phyloP scores from a whole-genome alignment of 768 basidiomycete species.

The Kwoniella newhampshirensis region DNA sequence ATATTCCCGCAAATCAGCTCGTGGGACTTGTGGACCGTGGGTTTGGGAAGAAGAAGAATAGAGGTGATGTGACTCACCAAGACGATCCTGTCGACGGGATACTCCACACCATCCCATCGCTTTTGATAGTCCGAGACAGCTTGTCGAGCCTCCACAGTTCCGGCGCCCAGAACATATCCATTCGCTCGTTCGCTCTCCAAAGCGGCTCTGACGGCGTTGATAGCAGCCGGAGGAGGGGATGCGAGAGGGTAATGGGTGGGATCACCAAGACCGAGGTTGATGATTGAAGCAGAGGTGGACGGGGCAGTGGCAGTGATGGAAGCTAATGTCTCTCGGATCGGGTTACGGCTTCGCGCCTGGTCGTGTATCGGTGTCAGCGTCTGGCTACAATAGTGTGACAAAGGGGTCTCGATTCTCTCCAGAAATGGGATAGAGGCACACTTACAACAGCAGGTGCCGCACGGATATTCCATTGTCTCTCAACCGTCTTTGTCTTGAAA shows the following conservation, averaged over 20 bases:
- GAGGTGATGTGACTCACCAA: conserved; percentile 34
- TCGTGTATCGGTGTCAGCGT: neutral
- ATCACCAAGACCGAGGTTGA: conserved; percentile 55
- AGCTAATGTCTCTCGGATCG: conserved; percentile 45
- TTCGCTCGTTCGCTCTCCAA: conserved; percentile 36
- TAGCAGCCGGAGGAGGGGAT: conserved; percentile 41
- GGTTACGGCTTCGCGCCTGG: conserved; percentile 46
- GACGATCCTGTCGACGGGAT: conserved; percentile 39
- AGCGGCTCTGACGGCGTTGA: conserved; percentile 40
- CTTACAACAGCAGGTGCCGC: conserved; percentile 43
- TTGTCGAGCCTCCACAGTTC: conserved; percentile 43
- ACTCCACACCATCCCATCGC: conserved; percentile 46
- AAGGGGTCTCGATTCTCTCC: neutral
- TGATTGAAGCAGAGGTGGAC: conserved; percentile 42
- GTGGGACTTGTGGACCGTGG: too few relatives aligned
- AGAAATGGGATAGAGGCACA: neutral
- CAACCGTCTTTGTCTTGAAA: conserved; percentile 3
- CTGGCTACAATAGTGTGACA: neutral
- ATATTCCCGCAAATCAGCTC: too few relatives aligned
- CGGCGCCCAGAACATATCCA: conserved; percentile 50
- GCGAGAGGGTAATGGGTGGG: conserved; percentile 52
- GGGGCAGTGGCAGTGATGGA: conserved; percentile 37
- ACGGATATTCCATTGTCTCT: conserved; percentile 39
- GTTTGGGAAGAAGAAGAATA: too few relatives aligned
- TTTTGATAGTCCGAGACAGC: conserved; percentile 53